Conservation (phyloP, 441 rosid species). For the Aleurites moluccanus region DNA sequence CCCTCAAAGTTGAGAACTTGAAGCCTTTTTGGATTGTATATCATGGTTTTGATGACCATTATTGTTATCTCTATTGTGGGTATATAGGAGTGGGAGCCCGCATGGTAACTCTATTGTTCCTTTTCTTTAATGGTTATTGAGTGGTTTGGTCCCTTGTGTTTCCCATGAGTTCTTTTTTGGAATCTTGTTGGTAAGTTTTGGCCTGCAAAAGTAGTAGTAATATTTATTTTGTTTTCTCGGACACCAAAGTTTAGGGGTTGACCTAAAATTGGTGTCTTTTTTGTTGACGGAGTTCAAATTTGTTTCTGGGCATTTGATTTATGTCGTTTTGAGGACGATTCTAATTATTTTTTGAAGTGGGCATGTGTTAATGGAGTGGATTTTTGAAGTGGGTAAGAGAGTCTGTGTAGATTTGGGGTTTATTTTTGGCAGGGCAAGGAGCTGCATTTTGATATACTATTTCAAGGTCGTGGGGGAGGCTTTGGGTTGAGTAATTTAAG, state of each 20-base stretch:
- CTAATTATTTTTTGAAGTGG: constrained; percentile 28
- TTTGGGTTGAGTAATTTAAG: constrained; percentile 13
- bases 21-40: constrained; percentile 25
- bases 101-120: constrained; percentile 6
- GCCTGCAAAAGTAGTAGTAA: constrained; percentile 9
- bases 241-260: constrained; percentile 31
- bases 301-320: constrained; percentile 21
- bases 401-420: background rate
- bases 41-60: constrained; percentile 26
- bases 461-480: background rate
- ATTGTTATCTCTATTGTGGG: constrained; percentile 25
- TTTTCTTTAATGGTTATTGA: constrained; percentile 35
- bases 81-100: constrained; percentile 7
- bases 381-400: constrained; percentile 15
- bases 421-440: constrained; percentile 20
- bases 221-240: constrained; percentile 6
- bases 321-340: constrained; percentile 17
- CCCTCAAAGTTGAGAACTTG: constrained; percentile 28
- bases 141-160: constrained; percentile 35
- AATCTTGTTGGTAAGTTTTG: constrained; percentile 43
- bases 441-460: constrained; percentile 28
- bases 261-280: constrained; percentile 35
- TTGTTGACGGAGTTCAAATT: constrained; percentile 1
- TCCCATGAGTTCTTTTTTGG: constrained; percentile 34
- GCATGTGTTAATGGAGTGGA: constrained; percentile 24